Evolutionary conservation across 352 stramenopile genomes (phyloP).

Genomic region (Phytophthora aleatoria): DNA sequence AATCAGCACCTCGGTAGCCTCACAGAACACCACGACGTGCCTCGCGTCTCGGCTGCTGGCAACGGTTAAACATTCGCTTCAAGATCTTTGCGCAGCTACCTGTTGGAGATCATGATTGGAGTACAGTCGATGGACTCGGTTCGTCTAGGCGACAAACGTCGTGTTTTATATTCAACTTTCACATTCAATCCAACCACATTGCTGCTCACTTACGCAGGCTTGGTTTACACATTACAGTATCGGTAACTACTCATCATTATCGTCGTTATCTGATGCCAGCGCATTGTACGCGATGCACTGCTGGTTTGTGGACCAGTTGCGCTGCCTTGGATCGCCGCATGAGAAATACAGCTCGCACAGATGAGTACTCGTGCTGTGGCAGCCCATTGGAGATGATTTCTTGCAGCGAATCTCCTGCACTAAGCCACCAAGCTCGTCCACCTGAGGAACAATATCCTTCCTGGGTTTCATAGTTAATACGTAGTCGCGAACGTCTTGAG

Average conservation of each 20-base stretch:
- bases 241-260: constrained; percentile 27
- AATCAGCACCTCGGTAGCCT: constrained; percentile 95
- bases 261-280: constrained; percentile 34
- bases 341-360: constrained; percentile 79
- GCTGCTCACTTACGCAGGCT: constrained; percentile 4
- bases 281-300: constrained; percentile 61
- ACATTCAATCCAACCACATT: constrained; percentile 22
- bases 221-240: constrained; percentile 1
- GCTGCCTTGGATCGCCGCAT: constrained; percentile 61
- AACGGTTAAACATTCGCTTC: constrained; percentile 73
- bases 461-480: constrained; percentile 81
- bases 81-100: background rate
- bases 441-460: constrained; percentile 80
- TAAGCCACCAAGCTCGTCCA: constrained; percentile 76
- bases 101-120: background rate
- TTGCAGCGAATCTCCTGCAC: constrained; percentile 83
- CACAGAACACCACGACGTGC: constrained; percentile 98
- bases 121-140: background rate
- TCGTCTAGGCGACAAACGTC: background rate
- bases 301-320: constrained; percentile 67
- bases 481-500: constrained; percentile 71
- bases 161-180: constrained; percentile 30
- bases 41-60: constrained; percentile 90
- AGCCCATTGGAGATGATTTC: constrained; percentile 65
- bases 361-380: constrained; percentile 76